Evolutionary conservation across 208 protist genomes (phyloP).

Genomic region (Phytomonas sp.): DNA sequence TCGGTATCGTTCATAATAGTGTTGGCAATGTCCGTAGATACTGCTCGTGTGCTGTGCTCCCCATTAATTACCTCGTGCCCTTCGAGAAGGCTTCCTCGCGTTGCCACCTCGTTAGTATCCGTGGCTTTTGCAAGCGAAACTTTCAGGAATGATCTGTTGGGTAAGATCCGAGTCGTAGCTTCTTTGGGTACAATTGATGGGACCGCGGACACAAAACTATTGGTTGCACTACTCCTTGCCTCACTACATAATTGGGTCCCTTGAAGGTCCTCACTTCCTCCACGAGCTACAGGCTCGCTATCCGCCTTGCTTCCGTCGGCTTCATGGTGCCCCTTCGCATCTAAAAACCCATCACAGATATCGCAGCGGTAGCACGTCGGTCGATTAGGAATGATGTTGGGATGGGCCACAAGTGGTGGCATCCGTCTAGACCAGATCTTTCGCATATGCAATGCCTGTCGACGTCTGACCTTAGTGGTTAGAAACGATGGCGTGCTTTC

Average conservation of each 20-base stretch:
- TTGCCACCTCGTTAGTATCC: background rate
- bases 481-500: background rate
- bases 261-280: background rate
- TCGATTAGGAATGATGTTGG: conserved; percentile 19
- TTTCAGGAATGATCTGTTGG: background rate
- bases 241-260: background rate
- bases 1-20: conserved; percentile 49
- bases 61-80: background rate
- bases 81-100: background rate
- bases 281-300: background rate
- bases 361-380: conserved; percentile 51
- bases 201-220: background rate
- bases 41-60: conserved; percentile 15
- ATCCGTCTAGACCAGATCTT: conserved; percentile 7
- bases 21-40: conserved; percentile 51
- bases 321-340: background rate
- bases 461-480: background rate
- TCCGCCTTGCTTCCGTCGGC: background rate
- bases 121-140: background rate
- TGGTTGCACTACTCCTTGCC: background rate
- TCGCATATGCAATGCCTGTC: conserved; percentile 1
- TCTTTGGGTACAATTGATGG: background rate
- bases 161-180: background rate
- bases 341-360: conserved; percentile 38
- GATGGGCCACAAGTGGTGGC: conserved; percentile 5